Evolutionary conservation across 805 yeast genomes (phyloP), one percentile per base, ranked within the genome.

Genomic region (Saccharomycopsis lassenensis): DNA sequence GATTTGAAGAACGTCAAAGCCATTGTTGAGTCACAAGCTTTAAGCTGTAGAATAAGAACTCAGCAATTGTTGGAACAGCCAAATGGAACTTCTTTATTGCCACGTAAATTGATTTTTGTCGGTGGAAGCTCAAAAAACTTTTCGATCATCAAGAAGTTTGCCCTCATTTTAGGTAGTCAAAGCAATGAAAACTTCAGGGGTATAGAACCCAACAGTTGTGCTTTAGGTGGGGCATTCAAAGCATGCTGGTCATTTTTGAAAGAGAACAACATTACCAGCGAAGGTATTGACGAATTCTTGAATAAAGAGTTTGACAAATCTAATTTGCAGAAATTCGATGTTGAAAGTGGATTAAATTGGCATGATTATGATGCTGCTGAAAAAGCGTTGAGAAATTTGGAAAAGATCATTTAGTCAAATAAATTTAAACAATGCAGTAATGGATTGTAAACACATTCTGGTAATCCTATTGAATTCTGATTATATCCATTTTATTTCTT

Each of bases 201-300:
- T 25, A 86, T 82, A 49, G 71, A 83, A 31, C 74, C 89, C 5
- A 86, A 86, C 57, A 91, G 95, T 1, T 86, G 95, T 65, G 95
- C 95, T 0, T 56, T 83, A 24, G 95, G 95, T 18, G 94, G 95
- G 3, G 89, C 93, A 28, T 82, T 69, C 58, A 80, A 82, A 52
- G 89, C 94, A 1, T 62, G 77, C 32, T 85, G 93, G 93, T 70
- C 83, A 25, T 57, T 54, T 39, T 44, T 51, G 23, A 17, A 20
- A 24, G 12, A 11, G 7, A 12, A 18, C 11, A 5, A 18, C 11
- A 17, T 14, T 17, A 35, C 38, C 17, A 31, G 39, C 2, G 44
- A 47, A 4, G 46, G 44, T 2, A 40, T 27, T 24, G 37, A 43
- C n/a, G 36, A 32, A 3, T 43, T 37, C 14, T 43, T 43, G 37